Base-by-base conservation (phyloP, 495 filamentous ascomycete genomes). In the Podospora pseudoanserina region DNA sequence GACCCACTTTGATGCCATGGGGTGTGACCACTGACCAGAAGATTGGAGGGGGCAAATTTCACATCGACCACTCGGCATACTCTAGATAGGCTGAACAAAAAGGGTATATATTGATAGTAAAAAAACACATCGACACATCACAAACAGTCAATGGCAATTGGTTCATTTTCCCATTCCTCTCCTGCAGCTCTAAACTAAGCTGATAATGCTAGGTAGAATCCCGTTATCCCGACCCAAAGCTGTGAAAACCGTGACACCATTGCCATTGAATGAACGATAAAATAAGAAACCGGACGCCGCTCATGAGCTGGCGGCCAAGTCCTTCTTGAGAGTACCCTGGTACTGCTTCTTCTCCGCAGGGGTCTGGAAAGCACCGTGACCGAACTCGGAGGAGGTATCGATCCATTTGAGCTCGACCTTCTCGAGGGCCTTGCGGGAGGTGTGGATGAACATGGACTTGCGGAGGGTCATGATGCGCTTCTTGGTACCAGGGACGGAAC, bases 371-470 rank as follows among this genome's bases (percentile, higher is more conserved):
- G 92, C 95, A 89, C 96, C 96, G 86, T 99, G 96, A 82, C 96
- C 96, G 86, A 98, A 99, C 89, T 99, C 96, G 84, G 93, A 97
- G 60, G 93, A 97, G 73, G 96, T 99, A 78, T 99, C 96, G 88
- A 99, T 98, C 96, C 96, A 99, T 85, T 99, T 99, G 84, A 99
- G 91, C 70, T 97, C 94, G 78, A 97, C 90, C 90, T 98, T 98
- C 91, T 99, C 96, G 79, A 96, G 86, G 54, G 96, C 91, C 80
- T 90, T 91, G 77, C 96, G 86, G 77, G 89, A 96, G 67, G 94
- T 97, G 89, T 99, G 96, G 71, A 86, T 88, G 89, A 96, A 99
- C 86, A 99, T 95, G 63, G 96, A 97, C 88, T 99, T 99, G 79
- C 96, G 91, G 72, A 99, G 89, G 72, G 96, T 99, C 89, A 98